Percentiles rank a stretch among this genome's conserved stretches.
phyloP scores from a whole-genome alignment of 441 rosid species.

The Eutrema salsugineum region DNA sequence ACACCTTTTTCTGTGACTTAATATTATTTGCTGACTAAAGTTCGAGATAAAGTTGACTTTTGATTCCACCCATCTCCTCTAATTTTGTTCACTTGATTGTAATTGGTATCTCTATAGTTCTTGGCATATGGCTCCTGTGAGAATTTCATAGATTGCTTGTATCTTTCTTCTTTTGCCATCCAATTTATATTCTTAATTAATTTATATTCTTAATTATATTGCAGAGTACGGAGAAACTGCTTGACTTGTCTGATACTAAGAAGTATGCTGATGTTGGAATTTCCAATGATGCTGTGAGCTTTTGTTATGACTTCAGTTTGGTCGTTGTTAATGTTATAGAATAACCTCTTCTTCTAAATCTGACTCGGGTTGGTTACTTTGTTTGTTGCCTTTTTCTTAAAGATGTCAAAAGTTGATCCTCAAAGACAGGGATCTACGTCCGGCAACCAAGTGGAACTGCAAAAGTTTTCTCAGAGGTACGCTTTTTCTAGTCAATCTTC shows the following conservation, averaged over 20 bases:
- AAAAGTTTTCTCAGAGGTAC: slow-evolving; percentile 34
- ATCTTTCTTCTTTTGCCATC: too few relatives aligned
- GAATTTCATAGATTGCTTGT: slow-evolving; percentile 9
- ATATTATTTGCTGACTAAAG: slow-evolving; percentile 3
- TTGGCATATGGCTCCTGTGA: slow-evolving; percentile 14
- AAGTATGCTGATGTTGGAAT: slow-evolving; percentile 41
- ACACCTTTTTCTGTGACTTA: slow-evolving; percentile 3
- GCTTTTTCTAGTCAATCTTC: slow-evolving; percentile 11
- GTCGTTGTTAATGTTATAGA: not conserved
- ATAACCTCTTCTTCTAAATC: not conserved
- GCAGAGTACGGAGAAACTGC: slow-evolving; percentile 55
- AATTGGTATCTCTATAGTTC: slow-evolving; percentile 16
- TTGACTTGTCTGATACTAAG: slow-evolving; percentile 44
- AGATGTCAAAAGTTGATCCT: slow-evolving; percentile 25
- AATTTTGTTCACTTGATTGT: slow-evolving; percentile 19
- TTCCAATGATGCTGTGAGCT: slow-evolving; percentile 35
- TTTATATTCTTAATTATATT: slow-evolving; percentile 8
- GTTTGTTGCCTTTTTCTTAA: not conserved
- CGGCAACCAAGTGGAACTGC: slow-evolving; percentile 20
- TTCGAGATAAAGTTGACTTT: slow-evolving; percentile 22
- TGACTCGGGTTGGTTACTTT: slow-evolving; percentile 8
- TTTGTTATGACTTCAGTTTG: slow-evolving; percentile 19
- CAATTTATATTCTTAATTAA: not conserved
- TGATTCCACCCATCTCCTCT: slow-evolving; percentile 7
- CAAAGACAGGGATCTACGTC: slow-evolving; percentile 16